Percentiles rank a stretch among this genome's conserved stretches.
phyloP scores from a whole-genome alignment of 306 rosid genomes.

The Dryas alaskensis region DNA sequence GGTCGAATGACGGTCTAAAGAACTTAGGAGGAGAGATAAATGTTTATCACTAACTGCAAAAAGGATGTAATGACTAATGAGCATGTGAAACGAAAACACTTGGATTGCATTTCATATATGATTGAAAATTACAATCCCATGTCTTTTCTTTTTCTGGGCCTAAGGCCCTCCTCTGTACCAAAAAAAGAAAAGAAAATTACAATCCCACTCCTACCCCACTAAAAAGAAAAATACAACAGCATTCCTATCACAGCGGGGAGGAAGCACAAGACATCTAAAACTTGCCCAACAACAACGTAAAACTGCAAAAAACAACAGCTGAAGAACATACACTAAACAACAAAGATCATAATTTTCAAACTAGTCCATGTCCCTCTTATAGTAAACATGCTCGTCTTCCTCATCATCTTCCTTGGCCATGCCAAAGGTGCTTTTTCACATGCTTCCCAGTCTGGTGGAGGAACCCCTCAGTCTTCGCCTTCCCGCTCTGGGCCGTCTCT shows the following conservation, averaged over 20 bases:
- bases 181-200: not conserved
- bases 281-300: not conserved
- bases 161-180: too few species aligned
- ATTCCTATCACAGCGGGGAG: constrained; percentile 3
- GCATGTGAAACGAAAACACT: too few species aligned
- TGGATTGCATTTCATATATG: constrained; percentile 5
- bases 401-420: constrained; percentile 17
- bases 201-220: not conserved
- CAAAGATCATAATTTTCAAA: not conserved
- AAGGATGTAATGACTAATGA: too few species aligned
- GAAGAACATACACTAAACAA: not conserved
- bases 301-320: not conserved
- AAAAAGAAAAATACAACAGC: not conserved
- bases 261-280: constrained; percentile 1
- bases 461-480: constrained; percentile 16
- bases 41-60: too few species aligned
- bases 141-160: too few species aligned
- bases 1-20: too few species aligned
- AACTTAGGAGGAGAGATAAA: too few species aligned
- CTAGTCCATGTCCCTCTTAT: constrained; percentile 7
- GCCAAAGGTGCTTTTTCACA: constrained; percentile 2
- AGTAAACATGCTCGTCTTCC: not conserved
- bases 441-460: constrained; percentile 3
- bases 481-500: constrained; percentile 8
- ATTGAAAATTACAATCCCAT: not conserved